These are phyloP conservation scores for Zoysia japonica DNA, from an alignment of 176 grass and related monocot species.

Conservation along the genomic window DNA sequence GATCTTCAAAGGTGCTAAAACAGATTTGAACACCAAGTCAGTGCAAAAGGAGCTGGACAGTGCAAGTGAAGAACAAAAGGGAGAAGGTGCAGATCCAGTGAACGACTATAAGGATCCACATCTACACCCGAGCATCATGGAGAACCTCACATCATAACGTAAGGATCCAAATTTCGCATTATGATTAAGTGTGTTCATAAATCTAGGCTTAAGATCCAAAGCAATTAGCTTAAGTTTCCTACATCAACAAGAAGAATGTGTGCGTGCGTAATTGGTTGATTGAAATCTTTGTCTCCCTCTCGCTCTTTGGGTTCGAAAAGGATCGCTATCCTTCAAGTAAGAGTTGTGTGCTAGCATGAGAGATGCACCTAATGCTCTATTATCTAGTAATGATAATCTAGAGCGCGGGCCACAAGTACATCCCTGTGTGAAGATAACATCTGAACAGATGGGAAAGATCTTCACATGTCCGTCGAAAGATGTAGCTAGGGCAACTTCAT, in stretches of 20 bases:
- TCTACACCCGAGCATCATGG: too few species aligned
- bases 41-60: too few species aligned
- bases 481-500: not conserved
- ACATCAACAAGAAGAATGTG: not conserved
- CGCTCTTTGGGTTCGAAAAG: not conserved
- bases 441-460: not conserved
- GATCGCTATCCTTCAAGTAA: not conserved
- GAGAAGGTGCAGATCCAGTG: too few species aligned
- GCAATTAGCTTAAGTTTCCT: too few species aligned
- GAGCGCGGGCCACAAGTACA: not conserved
- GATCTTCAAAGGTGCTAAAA: too few species aligned
- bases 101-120: too few species aligned
- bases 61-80: too few species aligned
- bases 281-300: not conserved
- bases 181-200: too few species aligned
- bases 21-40: too few species aligned
- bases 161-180: too few species aligned
- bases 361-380: not conserved
- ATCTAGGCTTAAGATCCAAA: too few species aligned
- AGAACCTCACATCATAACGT: too few species aligned
- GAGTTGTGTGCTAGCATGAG: not conserved
- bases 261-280: not conserved
- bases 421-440: not conserved
- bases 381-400: not conserved
- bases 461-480: not conserved